Evolutionary conservation across 1,284 basidiomycete genomes (phyloP).

Genomic region (Inonotus hispidus): DNA sequence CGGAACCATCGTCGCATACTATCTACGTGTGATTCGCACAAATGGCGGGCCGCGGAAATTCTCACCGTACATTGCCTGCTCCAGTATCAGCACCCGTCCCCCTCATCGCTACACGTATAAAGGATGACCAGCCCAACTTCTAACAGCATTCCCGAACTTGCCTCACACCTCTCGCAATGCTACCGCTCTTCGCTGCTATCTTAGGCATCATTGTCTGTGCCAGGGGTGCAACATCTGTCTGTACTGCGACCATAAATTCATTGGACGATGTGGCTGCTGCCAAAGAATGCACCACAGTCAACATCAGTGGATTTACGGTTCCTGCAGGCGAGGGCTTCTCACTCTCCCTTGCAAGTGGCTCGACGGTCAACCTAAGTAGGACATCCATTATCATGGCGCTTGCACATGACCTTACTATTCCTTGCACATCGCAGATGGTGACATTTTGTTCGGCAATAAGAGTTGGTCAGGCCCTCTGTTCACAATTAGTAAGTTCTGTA

Average conservation of each 20-base stretch:
- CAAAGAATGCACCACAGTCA: slow-evolving; percentile 41
- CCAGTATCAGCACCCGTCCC: neutral
- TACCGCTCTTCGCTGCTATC: slow-evolving; percentile 11
- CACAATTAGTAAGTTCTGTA: slow-evolving; percentile 21
- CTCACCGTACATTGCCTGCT: neutral
- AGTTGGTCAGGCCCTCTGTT: slow-evolving; percentile 33
- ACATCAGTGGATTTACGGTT: slow-evolving; percentile 40
- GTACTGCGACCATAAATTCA: slow-evolving; percentile 39
- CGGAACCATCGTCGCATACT: neutral
- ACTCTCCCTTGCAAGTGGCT: slow-evolving; percentile 25
- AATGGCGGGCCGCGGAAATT: neutral
- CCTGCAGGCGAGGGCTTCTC: slow-evolving; percentile 31
- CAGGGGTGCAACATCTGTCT: slow-evolving; percentile 23
- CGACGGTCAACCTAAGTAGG: slow-evolving; percentile 35
- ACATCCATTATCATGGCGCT: slow-evolving; percentile 15
- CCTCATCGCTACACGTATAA: neutral
- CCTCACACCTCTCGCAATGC: neutral
- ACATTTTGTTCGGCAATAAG: slow-evolving; percentile 30
- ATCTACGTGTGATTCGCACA: neutral
- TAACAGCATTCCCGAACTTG: neutral
- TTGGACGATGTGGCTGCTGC: slow-evolving; percentile 38
- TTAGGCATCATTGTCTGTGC: neutral
- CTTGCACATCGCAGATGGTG: slow-evolving; percentile 24
- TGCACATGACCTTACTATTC: neutral
- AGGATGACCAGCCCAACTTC: neutral